Percentiles rank a stretch among this genome's conserved stretches.
Conservation (phyloP, 1,284 basidiomycete species). For the Cryptococcus hybrid region DNA sequence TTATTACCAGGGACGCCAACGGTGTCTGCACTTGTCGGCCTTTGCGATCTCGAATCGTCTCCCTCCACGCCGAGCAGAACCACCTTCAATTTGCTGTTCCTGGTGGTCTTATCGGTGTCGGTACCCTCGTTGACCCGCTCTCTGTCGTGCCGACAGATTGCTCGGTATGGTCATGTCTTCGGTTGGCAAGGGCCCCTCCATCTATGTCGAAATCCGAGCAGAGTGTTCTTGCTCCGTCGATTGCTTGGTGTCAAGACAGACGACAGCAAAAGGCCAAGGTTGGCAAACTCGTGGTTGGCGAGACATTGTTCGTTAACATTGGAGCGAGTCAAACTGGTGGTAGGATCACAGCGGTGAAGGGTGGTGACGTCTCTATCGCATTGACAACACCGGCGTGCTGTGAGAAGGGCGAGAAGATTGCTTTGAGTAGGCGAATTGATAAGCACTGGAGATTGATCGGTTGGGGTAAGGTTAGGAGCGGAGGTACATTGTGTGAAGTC, state of each 20-base stretch:
- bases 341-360: constrained; percentile 85
- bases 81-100: constrained; percentile 93
- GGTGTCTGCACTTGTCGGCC: constrained; percentile 91
- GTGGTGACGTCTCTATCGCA: constrained; percentile 87
- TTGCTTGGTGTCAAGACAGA: constrained; percentile 97
- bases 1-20: constrained; percentile 91
- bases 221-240: constrained; percentile 84
- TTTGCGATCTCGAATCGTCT: constrained; percentile 88
- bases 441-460: constrained; percentile 84
- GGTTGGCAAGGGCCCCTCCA: constrained; percentile 88
- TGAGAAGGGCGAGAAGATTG: constrained; percentile 93
- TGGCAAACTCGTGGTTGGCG: constrained; percentile 86
- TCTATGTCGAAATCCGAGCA: constrained; percentile 71
- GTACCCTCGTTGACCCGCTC: constrained; percentile 91
- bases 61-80: constrained; percentile 92
- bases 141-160: constrained; percentile 94
- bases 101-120: constrained; percentile 96
- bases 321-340: constrained; percentile 93
- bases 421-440: constrained; percentile 86
- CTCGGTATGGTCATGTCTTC: constrained; percentile 95
- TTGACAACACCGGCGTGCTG: constrained; percentile 90
- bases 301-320: constrained; percentile 91
- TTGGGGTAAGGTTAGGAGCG: constrained; percentile 45
- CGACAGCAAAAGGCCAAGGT: constrained; percentile 91
- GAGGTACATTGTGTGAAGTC: constrained; percentile 46